Percentiles rank a stretch among this genome's conserved stretches.
Conservation (phyloP, 2,329 filamentous ascomycete species). For the Cladophialophora chaetospira region DNA sequence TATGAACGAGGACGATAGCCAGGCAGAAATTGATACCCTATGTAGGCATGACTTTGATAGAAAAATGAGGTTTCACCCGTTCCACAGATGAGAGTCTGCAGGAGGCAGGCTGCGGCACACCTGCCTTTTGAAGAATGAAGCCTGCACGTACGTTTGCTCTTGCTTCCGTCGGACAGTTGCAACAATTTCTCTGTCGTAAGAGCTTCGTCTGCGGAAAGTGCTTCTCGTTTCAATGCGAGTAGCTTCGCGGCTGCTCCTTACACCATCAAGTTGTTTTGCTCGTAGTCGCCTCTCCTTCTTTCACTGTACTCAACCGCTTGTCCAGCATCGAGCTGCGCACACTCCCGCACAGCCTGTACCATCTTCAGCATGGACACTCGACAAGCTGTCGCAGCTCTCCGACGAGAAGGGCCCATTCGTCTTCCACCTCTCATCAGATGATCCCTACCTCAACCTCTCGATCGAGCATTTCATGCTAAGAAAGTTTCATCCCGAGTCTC, state of each 20-base stretch:
- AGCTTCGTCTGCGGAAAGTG: not conserved
- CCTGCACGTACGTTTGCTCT: too few relatives aligned
- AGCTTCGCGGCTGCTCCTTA: constrained; percentile 14
- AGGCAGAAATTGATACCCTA: too few relatives aligned
- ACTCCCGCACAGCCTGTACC: not conserved
- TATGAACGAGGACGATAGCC: too few relatives aligned
- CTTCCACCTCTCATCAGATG: constrained; percentile 67
- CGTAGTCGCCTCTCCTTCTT: not conserved
- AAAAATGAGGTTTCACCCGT: too few relatives aligned
- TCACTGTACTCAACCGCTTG: not conserved
- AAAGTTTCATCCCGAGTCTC: constrained; percentile 69
- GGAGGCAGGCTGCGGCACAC: too few relatives aligned
- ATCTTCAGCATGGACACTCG: constrained; percentile 16
- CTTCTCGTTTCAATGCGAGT: constrained; percentile 21
- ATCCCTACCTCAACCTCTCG: constrained; percentile 89
- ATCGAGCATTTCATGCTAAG: constrained; percentile 89
- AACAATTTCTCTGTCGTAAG: not conserved
- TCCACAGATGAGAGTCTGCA: too few relatives aligned
- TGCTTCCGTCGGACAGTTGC: not conserved
- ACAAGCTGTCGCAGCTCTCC: constrained; percentile 21
- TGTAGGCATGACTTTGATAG: too few relatives aligned
- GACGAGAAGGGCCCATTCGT: constrained; percentile 54
- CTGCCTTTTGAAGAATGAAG: too few relatives aligned
- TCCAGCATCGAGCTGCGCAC: not conserved
- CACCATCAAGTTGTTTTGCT: not conserved